Evolutionary conservation across 1,139 yeast genomes (phyloP).

Genomic region (Debaryomycetaceae sp.): DNA sequence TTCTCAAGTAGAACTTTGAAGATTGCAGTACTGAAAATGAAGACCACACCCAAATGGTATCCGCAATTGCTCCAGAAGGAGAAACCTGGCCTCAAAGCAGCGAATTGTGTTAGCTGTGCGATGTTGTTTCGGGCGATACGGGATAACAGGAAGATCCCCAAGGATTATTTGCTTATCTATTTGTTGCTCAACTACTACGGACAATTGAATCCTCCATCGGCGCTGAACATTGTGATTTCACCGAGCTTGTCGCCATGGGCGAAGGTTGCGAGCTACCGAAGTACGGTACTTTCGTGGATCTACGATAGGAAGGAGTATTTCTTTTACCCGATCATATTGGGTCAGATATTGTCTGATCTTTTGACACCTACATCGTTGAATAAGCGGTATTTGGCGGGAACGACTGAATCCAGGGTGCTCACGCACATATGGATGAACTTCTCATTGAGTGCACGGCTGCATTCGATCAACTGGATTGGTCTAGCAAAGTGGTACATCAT

Average conservation of each 20-base stretch:
- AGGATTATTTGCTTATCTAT: conserved; percentile 39
- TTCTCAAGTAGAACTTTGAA: neutral
- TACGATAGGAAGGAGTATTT: conserved; percentile 33
- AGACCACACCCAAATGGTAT: neutral
- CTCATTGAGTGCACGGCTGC: conserved; percentile 25
- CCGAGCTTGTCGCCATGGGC: conserved; percentile 26
- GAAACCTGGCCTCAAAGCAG: conserved; percentile 10
- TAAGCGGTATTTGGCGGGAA: conserved; percentile 34
- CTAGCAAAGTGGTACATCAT: conserved; percentile 23
- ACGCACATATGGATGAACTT: conserved; percentile 47
- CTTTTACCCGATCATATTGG: conserved; percentile 36
- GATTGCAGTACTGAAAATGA: neutral
- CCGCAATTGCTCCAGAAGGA: neutral
- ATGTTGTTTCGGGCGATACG: conserved; percentile 31
- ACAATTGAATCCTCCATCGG: conserved; percentile 35
- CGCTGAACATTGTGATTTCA: conserved; percentile 25
- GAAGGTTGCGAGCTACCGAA: conserved; percentile 23
- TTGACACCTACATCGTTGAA: conserved; percentile 41
- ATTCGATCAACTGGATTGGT: conserved; percentile 29
- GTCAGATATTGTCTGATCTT: conserved; percentile 41
- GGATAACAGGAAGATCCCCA: conserved; percentile 28
- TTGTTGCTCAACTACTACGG: conserved; percentile 33
- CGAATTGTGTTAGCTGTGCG: conserved; percentile 27
- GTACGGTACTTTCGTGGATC: conserved; percentile 13
- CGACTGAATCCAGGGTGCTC: conserved; percentile 29